These are phyloP conservation scores for Xylaria sp. DNA, from an alignment of 2,329 filamentous ascomycete species.

Conservation along the genomic window DNA sequence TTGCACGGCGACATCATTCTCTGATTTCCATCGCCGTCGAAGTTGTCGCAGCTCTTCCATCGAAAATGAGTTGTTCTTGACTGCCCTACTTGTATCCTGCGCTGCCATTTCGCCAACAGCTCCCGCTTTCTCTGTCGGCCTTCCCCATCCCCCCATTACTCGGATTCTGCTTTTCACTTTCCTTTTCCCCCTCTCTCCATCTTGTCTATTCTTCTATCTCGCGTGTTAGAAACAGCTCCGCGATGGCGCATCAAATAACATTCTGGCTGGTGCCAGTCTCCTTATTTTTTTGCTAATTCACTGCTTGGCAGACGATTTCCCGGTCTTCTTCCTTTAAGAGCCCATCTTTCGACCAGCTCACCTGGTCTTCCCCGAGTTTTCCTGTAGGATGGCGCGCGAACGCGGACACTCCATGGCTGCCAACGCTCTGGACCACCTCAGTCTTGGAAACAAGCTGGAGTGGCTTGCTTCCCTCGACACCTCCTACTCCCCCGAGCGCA, in stretches of 20 bases:
- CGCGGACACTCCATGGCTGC: constrained; percentile 39
- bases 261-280: too few species aligned
- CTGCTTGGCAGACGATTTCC: background rate
- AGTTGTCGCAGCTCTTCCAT: too few species aligned
- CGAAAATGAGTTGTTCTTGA: too few species aligned
- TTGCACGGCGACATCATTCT: too few species aligned
- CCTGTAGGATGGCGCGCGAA: constrained; percentile 19
- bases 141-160: too few species aligned
- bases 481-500: constrained; percentile 76
- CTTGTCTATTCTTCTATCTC: background rate
- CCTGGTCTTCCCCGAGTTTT: background rate
- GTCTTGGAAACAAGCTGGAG: constrained; percentile 63
- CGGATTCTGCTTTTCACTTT: background rate
- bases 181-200: background rate
- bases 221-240: too few species aligned
- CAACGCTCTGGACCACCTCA: constrained; percentile 80
- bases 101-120: too few species aligned
- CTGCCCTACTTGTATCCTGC: too few species aligned
- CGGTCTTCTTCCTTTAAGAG: background rate
- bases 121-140: too few species aligned
- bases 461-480: constrained; percentile 75
- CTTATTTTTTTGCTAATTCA: background rate
- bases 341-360: background rate
- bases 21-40: too few species aligned
- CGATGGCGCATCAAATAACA: too few species aligned